Percentiles rank a stretch among this genome's conserved stretches.
Evolutionary conservation across 2,329 filamentous ascomycete species (phyloP).

Genomic region (Sporothrix luriei): DNA sequence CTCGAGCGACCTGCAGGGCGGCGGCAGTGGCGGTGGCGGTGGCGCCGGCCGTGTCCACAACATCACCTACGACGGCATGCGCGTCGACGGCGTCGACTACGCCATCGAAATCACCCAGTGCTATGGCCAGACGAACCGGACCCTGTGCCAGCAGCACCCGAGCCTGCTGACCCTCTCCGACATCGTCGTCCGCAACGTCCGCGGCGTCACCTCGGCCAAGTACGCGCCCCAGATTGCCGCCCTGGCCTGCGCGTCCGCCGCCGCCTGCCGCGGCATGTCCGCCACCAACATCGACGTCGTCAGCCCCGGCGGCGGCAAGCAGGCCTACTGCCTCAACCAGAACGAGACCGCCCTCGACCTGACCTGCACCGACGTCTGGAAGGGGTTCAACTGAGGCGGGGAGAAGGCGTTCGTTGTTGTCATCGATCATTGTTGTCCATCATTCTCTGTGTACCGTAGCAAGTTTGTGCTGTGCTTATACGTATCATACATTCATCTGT

Average conservation of each 20-base stretch:
- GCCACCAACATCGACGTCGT: slow-evolving; percentile 38
- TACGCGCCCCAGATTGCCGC: slow-evolving; percentile 39
- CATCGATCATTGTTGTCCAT: not conserved
- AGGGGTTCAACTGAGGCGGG: slow-evolving; percentile 32
- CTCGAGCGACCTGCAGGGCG: slow-evolving; percentile 57
- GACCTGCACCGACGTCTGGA: slow-evolving; percentile 32
- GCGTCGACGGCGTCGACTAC: slow-evolving; percentile 62
- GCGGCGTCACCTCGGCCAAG: slow-evolving; percentile 48
- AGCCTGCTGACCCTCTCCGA: slow-evolving; percentile 57
- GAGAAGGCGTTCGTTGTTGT: not conserved
- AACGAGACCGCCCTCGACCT: slow-evolving; percentile 37
- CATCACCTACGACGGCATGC: slow-evolving; percentile 62
- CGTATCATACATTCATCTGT: slow-evolving; percentile 2
- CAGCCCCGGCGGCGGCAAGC: slow-evolving; percentile 37
- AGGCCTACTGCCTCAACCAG: slow-evolving; percentile 40
- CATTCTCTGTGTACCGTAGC: not conserved
- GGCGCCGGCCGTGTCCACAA: slow-evolving; percentile 63
- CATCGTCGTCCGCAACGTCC: slow-evolving; percentile 56
- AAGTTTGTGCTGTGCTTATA: not conserved
- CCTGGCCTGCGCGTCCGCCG: slow-evolving; percentile 39
- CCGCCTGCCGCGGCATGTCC: slow-evolving; percentile 37
- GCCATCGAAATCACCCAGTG: slow-evolving; percentile 58
- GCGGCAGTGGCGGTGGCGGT: slow-evolving; percentile 63
- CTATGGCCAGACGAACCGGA: slow-evolving; percentile 58
- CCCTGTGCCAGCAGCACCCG: slow-evolving; percentile 62